These are phyloP conservation scores for Fusarium sp. DNA, from an alignment of 2,329 filamentous ascomycete species.

Conservation along the genomic window DNA sequence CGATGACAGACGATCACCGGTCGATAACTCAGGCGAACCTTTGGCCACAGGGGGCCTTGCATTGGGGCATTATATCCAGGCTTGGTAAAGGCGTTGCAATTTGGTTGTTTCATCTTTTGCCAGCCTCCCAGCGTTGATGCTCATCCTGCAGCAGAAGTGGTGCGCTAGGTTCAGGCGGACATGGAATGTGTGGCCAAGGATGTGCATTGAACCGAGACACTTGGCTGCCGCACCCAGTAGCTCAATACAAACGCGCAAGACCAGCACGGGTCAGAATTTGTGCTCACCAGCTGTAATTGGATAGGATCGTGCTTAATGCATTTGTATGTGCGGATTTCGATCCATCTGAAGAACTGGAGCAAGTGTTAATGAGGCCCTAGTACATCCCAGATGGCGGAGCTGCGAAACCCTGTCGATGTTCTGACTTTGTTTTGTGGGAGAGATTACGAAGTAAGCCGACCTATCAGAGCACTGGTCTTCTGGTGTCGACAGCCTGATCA, in stretches of 20 bases:
- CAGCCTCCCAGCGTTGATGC: slow-evolving; percentile 18
- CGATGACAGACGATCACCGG: not conserved
- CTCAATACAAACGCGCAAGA: not conserved
- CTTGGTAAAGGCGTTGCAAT: slow-evolving; percentile 5
- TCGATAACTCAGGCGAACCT: slow-evolving; percentile 1
- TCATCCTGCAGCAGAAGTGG: slow-evolving; percentile 14
- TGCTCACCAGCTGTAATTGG: not conserved
- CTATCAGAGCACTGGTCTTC: slow-evolving; percentile 11
- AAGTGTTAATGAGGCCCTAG: slow-evolving; percentile 20
- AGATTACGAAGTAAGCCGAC: slow-evolving; percentile 4
- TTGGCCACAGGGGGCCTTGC: slow-evolving; percentile 1
- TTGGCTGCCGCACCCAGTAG: not conserved
- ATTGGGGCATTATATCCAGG: not conserved
- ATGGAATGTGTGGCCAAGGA: slow-evolving; percentile 6
- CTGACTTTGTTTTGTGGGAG: slow-evolving; percentile 2
- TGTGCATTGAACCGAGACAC: slow-evolving; percentile 11
- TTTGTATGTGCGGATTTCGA: not conserved
- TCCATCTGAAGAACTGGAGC: not conserved
- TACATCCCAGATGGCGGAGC: slow-evolving; percentile 2
- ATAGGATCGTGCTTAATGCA: not conserved
- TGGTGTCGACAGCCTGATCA: not conserved
- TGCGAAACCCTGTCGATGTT: slow-evolving; percentile 11
- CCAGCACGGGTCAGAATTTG: not conserved
- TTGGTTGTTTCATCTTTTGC: slow-evolving; percentile 14
- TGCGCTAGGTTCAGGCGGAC: slow-evolving; percentile 18